Conservation (phyloP, 2,329 filamentous ascomycete genomes). For the Pseudogymnoascus sp. region DNA sequence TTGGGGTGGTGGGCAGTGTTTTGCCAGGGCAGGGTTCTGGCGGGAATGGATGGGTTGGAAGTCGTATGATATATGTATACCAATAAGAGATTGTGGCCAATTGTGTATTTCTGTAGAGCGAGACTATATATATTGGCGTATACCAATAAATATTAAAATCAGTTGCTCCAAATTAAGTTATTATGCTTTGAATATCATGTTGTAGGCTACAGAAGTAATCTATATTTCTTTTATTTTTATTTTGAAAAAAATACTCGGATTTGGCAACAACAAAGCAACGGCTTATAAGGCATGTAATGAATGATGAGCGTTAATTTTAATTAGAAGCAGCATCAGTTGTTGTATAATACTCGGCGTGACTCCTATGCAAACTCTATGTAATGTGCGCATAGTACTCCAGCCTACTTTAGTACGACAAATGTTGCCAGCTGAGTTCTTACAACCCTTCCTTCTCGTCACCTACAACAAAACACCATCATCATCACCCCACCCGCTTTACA, state of each 20-base stretch:
- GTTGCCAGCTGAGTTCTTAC: background rate
- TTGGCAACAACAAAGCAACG: background rate
- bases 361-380: background rate
- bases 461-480: background rate
- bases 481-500: background rate
- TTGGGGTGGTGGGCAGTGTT: background rate
- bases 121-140: background rate
- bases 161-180: background rate
- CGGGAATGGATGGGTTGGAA: background rate
- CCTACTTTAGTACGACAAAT: background rate
- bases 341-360: background rate
- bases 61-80: slow-evolving; percentile 4
- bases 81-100: background rate
- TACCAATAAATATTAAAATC: background rate
- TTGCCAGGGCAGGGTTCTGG: background rate
- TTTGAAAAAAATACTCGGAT: too few relatives aligned
- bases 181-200: background rate
- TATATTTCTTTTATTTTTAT: too few relatives aligned
- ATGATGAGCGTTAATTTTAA: background rate
- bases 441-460: background rate
- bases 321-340: background rate
- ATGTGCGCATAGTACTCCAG: background rate
- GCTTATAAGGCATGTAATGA: background rate
- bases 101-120: background rate
- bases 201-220: background rate